Base-by-base conservation (phyloP, 495 filamentous ascomycete species). In the Talaromyces ruber region DNA sequence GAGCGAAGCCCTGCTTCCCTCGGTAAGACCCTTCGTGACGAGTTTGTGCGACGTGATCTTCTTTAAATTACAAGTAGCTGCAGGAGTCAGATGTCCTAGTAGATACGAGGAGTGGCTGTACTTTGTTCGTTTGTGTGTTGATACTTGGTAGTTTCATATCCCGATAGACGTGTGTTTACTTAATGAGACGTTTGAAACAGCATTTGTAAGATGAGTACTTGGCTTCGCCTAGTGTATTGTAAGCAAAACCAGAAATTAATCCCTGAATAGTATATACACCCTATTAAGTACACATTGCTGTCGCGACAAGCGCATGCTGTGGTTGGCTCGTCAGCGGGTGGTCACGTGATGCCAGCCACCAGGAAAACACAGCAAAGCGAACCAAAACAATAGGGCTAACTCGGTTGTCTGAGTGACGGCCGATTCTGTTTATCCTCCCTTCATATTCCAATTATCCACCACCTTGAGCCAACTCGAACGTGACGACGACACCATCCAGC, bases 11-110 rank as follows among this genome's bases (percentile, higher is more conserved):
- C 94, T 66, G 94, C 94, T 64, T 71, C 81, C 58, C 82, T 99
- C 59, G 94, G 94, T 66, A 96, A 96, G 84, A 87, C 91, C 58
- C 80, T 99, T 71, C 88, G 92, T 68, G 89, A 88, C 56, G 90
- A 98, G 79, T 99, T 99, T 74, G 90, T 98, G 70, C 90, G 95
- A 81, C 83, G 90, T 69, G 94, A 99, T 78, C 80, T 99, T 71
- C 85, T 99, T 76, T 99, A 88, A 83, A 63, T 21, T 34, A 57
- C 29, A 12, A 32, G 29, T 57, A 57, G 29, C 54, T 34, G 54
- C 14, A 21, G 21, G 28, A 57, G 26, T 16, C 28, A 57, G 11
- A 24, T 4, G 26, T 22, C 29, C 29, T 34, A 25, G 29, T 21
- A 34, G 26, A 30, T 34, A 14, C 57, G 32, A n/a, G 28, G 14